phyloP scores from a whole-genome alignment of 2,329 filamentous ascomycete species.

The Tolypocladium paradoxum region DNA sequence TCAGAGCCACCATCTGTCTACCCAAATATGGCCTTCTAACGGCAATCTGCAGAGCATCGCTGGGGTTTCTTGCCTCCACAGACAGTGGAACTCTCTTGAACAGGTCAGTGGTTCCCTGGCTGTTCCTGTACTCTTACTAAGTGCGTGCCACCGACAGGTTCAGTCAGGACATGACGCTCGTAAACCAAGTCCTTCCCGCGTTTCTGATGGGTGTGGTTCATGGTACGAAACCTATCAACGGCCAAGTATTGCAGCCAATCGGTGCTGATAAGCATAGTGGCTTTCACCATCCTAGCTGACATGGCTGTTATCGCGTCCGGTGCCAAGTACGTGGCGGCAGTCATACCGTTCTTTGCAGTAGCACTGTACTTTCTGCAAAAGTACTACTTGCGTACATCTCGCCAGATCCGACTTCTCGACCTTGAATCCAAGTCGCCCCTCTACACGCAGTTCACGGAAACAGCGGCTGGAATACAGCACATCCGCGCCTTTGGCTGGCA shows the following conservation, averaged over 20 bases:
- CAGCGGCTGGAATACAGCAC: conserved; percentile 13
- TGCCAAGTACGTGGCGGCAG: conserved; percentile 15
- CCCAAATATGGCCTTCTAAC: no score
- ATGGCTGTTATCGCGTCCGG: conserved; percentile 3
- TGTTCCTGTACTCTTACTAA: no score
- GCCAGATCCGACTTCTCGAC: conserved; percentile 43
- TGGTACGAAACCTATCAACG: no score
- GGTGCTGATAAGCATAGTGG: no score
- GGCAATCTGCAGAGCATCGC: neutral
- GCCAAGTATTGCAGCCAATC: no score
- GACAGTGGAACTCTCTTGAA: neutral
- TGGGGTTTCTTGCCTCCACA: conserved; percentile 1
- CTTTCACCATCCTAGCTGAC: neutral
- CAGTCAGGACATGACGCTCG: conserved; percentile 6
- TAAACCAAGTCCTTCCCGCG: conserved; percentile 3
- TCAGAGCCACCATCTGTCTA: no score
- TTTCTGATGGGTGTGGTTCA: no score
- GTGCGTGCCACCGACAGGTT: conserved; percentile 1
- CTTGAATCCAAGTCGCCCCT: conserved; percentile 40
- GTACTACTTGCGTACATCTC: conserved; percentile 35
- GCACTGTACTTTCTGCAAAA: conserved; percentile 12
- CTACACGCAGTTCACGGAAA: conserved; percentile 27
- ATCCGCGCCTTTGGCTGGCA: conserved; percentile 15
- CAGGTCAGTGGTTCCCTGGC: neutral
- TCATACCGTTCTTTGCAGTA: conserved; percentile 24